Conservation (phyloP, 2,329 filamentous ascomycete genomes). For the Endoconidiophora laricicola region DNA sequence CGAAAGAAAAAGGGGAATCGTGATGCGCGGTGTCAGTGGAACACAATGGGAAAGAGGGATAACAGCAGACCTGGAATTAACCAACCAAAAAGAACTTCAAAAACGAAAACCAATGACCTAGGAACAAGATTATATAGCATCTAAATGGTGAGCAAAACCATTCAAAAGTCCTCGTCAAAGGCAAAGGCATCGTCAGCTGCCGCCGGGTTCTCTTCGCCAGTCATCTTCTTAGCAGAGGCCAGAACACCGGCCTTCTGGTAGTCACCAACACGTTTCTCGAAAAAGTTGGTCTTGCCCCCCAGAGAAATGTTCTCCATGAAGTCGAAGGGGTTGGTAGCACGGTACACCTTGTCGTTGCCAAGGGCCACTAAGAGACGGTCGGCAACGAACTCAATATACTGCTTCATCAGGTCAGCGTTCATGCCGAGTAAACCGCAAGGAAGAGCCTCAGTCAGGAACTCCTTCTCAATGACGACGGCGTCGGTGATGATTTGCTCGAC, state of each 20-base stretch:
- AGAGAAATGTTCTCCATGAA: conserved; percentile 99
- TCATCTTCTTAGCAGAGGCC: conserved; percentile 67
- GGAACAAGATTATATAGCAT: too few relatives aligned
- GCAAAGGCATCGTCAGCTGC: conserved; percentile 62
- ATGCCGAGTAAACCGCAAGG: conserved; percentile 89
- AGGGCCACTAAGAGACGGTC: conserved; percentile 86
- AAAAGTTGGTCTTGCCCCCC: conserved; percentile 99
- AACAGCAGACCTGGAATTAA: too few relatives aligned
- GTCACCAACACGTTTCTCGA: conserved; percentile 98
- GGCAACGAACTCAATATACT: conserved; percentile 99
- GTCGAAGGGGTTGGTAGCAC: conserved; percentile 90
- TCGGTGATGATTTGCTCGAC: conserved; percentile 84
- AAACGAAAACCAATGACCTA: too few relatives aligned
- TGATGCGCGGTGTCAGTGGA: too few relatives aligned
- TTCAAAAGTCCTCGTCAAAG: conserved; percentile 95
- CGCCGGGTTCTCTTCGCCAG: conserved; percentile 24
- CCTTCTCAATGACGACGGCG: conserved; percentile 86
- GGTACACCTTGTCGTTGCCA: conserved; percentile 88
- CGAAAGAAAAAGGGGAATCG: too few relatives aligned
- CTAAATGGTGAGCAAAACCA: conserved; percentile 8
- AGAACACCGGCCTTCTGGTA: conserved; percentile 99
- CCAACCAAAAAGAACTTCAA: too few relatives aligned
- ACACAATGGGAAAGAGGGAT: too few relatives aligned
- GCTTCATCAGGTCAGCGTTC: conserved; percentile 95
- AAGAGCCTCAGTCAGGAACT: conserved; percentile 92